phyloP scores from a whole-genome alignment of 768 basidiomycete species.

The Suillus hirtellus region DNA sequence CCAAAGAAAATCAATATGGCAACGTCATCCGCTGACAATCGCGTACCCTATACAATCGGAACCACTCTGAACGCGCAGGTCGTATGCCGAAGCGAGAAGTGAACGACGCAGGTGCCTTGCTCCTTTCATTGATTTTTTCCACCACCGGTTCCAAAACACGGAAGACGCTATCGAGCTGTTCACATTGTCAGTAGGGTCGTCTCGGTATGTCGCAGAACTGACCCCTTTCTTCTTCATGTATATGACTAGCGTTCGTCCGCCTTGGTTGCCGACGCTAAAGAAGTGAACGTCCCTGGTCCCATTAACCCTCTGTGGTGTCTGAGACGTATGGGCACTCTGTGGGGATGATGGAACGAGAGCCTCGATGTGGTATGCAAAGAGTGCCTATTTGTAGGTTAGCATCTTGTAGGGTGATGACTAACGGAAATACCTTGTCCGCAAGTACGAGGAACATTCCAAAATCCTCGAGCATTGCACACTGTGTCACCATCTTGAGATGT shows the following conservation, averaged over 20 bases:
- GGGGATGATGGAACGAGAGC: constrained; percentile 89
- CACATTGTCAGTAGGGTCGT: constrained; percentile 6
- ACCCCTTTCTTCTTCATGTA: constrained; percentile 96
- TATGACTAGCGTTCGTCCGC: constrained; percentile 85
- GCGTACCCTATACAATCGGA: constrained; percentile 77
- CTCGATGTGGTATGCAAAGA: constrained; percentile 96
- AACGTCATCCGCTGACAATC: neutral
- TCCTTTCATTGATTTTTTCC: constrained; percentile 80
- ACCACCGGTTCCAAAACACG: constrained; percentile 96
- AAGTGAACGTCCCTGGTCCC: constrained; percentile 92
- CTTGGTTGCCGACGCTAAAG: constrained; percentile 89
- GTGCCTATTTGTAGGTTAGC: constrained; percentile 45
- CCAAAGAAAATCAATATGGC: constrained; percentile 1
- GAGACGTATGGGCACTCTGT: constrained; percentile 62
- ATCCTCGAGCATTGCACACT: constrained; percentile 94
- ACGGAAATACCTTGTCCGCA: constrained; percentile 72
- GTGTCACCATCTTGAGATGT: constrained; percentile 91
- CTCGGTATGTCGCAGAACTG: constrained; percentile 23
- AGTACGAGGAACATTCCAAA: constrained; percentile 96
- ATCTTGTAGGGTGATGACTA: neutral
- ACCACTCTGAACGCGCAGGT: constrained; percentile 88
- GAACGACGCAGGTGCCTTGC: constrained; percentile 68
- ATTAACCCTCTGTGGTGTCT: constrained; percentile 88
- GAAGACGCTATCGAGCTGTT: constrained; percentile 85
- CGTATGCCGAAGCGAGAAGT: constrained; percentile 77